Conservation (phyloP, 495 filamentous ascomycete species). For the Xanthoparmelia taractica region DNA sequence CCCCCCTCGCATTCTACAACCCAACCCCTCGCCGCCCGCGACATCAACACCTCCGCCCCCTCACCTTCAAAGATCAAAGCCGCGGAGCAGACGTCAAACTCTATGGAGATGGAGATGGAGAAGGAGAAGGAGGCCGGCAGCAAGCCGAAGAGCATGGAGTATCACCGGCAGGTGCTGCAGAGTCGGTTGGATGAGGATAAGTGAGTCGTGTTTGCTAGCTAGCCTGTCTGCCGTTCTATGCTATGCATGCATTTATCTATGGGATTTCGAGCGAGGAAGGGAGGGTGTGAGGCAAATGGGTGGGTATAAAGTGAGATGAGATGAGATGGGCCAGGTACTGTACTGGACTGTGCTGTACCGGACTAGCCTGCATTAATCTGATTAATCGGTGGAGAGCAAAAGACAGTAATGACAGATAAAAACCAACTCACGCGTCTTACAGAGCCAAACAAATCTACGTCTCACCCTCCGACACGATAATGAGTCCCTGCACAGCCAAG, state of each 20-base stretch:
- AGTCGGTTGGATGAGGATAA: conserved; percentile 60
- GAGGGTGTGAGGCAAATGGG: background rate
- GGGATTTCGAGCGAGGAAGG: background rate
- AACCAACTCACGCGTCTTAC: background rate
- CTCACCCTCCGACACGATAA: conserved; percentile 86
- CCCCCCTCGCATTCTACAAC: too few species aligned
- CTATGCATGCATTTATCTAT: too few species aligned
- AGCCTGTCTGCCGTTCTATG: too few species aligned
- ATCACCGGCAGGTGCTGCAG: conserved; percentile 71
- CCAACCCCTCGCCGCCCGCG: conserved; percentile 45
- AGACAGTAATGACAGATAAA: too few species aligned
- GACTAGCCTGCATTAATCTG: too few species aligned
- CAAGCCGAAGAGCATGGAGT: conserved; percentile 50
- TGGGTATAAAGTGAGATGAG: too few species aligned
- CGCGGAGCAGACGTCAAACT: background rate
- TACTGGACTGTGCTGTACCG: too few species aligned
- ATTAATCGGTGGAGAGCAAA: too few species aligned
- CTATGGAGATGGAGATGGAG: conserved; percentile 33
- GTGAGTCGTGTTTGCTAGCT: conserved; percentile 40
- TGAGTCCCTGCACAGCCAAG: conserved; percentile 91
- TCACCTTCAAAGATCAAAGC: conserved; percentile 22
- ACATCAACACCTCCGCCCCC: conserved; percentile 47
- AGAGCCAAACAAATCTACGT: conserved; percentile 60
- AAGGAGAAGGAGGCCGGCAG: conserved; percentile 18
- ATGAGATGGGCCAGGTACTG: background rate